Evolutionary conservation across 2,329 filamentous ascomycete genomes (phyloP).

Genomic region (Penicillium psychrosexuale): DNA sequence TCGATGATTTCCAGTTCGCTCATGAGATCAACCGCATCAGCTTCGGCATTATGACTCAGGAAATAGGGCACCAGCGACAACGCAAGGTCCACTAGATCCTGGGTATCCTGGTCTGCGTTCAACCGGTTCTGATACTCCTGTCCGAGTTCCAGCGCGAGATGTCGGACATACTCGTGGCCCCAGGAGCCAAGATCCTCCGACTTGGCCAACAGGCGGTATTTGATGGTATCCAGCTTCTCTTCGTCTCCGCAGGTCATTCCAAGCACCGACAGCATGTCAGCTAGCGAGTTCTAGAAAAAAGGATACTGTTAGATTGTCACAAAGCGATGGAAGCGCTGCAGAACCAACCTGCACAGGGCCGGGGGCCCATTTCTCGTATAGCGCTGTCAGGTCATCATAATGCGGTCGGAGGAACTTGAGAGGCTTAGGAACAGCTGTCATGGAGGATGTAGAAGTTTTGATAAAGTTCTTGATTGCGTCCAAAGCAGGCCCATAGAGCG

Average conservation of each 20-base stretch:
- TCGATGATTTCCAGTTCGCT: slow-evolving; percentile 98
- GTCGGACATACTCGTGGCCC: slow-evolving; percentile 97
- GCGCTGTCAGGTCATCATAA: slow-evolving; percentile 81
- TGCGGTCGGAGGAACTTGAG: slow-evolving; percentile 97
- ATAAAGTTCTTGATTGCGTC: slow-evolving; percentile 98
- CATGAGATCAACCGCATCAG: slow-evolving; percentile 93
- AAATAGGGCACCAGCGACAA: slow-evolving; percentile 87
- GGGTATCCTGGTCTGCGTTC: slow-evolving; percentile 75
- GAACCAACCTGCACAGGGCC: slow-evolving; percentile 74
- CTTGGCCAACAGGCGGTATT: slow-evolving; percentile 86
- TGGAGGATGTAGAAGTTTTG: slow-evolving; percentile 98
- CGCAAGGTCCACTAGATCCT: slow-evolving; percentile 82
- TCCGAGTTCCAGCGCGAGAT: slow-evolving; percentile 92
- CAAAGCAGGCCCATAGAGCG: slow-evolving; percentile 85
- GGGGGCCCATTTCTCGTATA: slow-evolving; percentile 85
- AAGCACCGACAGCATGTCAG: slow-evolving; percentile 93
- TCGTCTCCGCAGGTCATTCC: slow-evolving; percentile 99
- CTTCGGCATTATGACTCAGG: slow-evolving; percentile 94
- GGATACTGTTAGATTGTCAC: slow-evolving; percentile 9
- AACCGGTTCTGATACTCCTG: slow-evolving; percentile 88
- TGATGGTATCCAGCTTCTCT: slow-evolving; percentile 90
- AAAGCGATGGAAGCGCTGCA: not conserved
- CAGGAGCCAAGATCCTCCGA: slow-evolving; percentile 92
- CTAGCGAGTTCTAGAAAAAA: slow-evolving; percentile 62
- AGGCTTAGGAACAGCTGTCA: slow-evolving; percentile 98